Evolutionary conservation across 78 protist species (phyloP), one percentile per base, ranked within the genome.

Genomic region (Monocercomonoides exilis): DNA sequence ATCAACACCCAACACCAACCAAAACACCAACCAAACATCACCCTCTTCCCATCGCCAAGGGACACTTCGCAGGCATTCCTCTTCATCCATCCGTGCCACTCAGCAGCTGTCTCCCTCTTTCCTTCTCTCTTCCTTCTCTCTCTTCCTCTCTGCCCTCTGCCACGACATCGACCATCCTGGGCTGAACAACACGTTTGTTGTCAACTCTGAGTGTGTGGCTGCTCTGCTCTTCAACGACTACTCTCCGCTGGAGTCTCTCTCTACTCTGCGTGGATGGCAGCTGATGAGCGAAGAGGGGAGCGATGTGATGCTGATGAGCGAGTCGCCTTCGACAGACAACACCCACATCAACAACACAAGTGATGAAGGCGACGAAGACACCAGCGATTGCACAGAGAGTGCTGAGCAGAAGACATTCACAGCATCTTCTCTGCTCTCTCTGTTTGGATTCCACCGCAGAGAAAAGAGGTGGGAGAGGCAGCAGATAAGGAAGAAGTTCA

Each of bases 81-180:
- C n/a, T n/a, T 21, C 11, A 11, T 29, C 11, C 70, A 54, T 54
- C 70, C 70, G 38, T 21, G 70, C 38, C 70, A 54, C 70, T 21
- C 38, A 29, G 38, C 38, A 29, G 42, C 82, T 79, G 45, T 21
- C n/a, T n/a, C n/a, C 36, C 11, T 79, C 82, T 5, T 41, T 79
- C 5, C 42, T 79, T 6, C 82, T 79, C 82, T 4, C 82, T 32
- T 6, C 45, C 82, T 21, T 79, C 11, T 79, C 82, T 5, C 82
- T 79, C 5, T 29, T 79, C 21, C 82, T 79, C 82, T 4, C 82
- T 32, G 4, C 45, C 82, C n/a, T 79, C 82, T 79, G 82, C 21
- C 82, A 79, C 82, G 82, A 79, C 36, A 32, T 79, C 11, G 82
- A 79, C 11, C 82, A 79, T 79, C 82, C 82, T 32, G 82, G 82